These are phyloP conservation scores for Saccharomyces jurei DNA, from an alignment of 805 yeast genomes.

Conservation along the genomic window DNA sequence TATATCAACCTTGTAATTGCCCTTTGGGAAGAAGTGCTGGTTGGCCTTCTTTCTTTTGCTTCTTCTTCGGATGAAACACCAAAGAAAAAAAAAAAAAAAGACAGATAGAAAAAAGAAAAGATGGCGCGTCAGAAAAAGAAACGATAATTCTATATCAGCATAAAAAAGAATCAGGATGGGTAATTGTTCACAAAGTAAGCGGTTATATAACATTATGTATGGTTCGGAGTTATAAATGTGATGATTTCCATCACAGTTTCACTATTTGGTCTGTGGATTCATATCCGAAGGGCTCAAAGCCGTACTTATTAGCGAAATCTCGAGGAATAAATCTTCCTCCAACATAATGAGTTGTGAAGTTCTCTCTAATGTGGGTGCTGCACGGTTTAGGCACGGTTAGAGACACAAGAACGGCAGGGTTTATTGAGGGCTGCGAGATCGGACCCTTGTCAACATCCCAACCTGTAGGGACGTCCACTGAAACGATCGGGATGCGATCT, in stretches of 20 bases:
- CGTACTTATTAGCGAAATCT: slow-evolving; percentile 63
- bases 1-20: not conserved
- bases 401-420: slow-evolving; percentile 66
- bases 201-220: not conserved
- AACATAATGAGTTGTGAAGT: slow-evolving; percentile 50
- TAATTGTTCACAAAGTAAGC: not conserved
- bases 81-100: not conserved
- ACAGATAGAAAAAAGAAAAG: slow-evolving; percentile 1
- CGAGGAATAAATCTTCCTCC: slow-evolving; percentile 83
- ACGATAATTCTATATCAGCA: not conserved
- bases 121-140: not conserved
- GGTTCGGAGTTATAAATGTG: not conserved
- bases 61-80: not conserved
- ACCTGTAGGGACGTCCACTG: slow-evolving; percentile 91
- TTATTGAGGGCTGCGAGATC: slow-evolving; percentile 34
- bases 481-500: slow-evolving; percentile 48
- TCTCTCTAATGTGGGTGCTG: slow-evolving; percentile 42
- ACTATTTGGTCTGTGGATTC: slow-evolving; percentile 50
- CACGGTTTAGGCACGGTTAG: slow-evolving; percentile 94
- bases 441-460: slow-evolving; percentile 96
- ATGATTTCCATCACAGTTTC: slow-evolving; percentile 17
- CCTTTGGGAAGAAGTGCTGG: not conserved
- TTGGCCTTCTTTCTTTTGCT: not conserved
- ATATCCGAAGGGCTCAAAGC: slow-evolving; percentile 56
- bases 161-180: not conserved